Conservation (phyloP, 1,139 yeast genomes). For the Debaryomyces sp. region DNA sequence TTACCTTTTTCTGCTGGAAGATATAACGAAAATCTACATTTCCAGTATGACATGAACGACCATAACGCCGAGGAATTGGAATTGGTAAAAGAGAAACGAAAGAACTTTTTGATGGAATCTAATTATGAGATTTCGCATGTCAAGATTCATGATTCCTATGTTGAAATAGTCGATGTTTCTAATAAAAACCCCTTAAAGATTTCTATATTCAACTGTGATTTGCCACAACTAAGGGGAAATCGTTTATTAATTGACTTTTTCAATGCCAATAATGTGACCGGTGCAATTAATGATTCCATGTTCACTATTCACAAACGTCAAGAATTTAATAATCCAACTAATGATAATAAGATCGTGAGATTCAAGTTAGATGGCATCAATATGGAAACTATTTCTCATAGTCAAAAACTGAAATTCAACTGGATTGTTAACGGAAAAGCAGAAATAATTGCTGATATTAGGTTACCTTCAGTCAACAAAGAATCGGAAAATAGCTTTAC, state of each 20-base stretch:
- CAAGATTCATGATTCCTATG: constrained; percentile 56
- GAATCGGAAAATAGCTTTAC: constrained; percentile 16
- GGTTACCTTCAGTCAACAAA: constrained; percentile 53
- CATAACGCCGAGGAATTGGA: constrained; percentile 23
- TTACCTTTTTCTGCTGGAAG: constrained; percentile 8
- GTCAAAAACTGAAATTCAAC: constrained; percentile 53
- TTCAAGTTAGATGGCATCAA: constrained; percentile 68
- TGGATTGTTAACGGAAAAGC: constrained; percentile 75
- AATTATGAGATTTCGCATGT: constrained; percentile 54
- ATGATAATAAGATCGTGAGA: constrained; percentile 51
- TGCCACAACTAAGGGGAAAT: constrained; percentile 60
- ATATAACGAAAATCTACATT: constrained; percentile 32
- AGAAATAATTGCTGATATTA: constrained; percentile 69
- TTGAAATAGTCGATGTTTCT: constrained; percentile 42
- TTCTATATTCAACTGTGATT: constrained; percentile 64
- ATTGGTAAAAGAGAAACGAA: constrained; percentile 8
- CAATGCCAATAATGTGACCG: constrained; percentile 70
- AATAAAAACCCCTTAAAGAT: constrained; percentile 47
- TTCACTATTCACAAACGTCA: constrained; percentile 70
- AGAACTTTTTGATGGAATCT: constrained; percentile 28
- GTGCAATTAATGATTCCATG: constrained; percentile 72
- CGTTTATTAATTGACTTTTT: constrained; percentile 65
- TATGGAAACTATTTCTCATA: constrained; percentile 45
- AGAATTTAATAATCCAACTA: constrained; percentile 32
- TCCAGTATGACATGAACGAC: constrained; percentile 37